These are phyloP conservation scores for Pyrrhoderma lamaoense DNA, from an alignment of 1,284 basidiomycete genomes.

Conservation along the genomic window DNA sequence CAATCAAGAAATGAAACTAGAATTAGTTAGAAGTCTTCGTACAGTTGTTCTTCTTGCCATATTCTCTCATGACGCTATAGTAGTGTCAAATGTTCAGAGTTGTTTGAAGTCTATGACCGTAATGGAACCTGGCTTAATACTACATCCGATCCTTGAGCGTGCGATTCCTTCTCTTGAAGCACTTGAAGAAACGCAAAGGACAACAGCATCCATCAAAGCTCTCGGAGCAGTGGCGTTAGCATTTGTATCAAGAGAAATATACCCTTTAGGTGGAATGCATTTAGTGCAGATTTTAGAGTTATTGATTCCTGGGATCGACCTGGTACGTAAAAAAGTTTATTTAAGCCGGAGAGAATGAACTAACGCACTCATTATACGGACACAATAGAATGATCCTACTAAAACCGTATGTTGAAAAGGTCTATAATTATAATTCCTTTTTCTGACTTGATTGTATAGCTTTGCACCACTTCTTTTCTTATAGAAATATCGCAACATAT, in stretches of 20 bases:
- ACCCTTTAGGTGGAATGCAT: constrained; percentile 75
- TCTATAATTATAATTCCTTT: background rate
- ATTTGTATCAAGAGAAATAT: constrained; percentile 71
- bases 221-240: constrained; percentile 75
- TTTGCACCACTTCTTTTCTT: constrained; percentile 71
- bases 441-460: constrained; percentile 28
- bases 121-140: constrained; percentile 84
- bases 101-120: constrained; percentile 69
- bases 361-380: constrained; percentile 8
- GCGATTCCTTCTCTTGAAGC: constrained; percentile 83
- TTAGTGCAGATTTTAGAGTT: constrained; percentile 79
- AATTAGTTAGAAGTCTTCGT: constrained; percentile 78
- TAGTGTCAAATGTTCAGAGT: constrained; percentile 60
- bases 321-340: constrained; percentile 37
- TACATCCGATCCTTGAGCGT: constrained; percentile 81
- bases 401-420: constrained; percentile 62
- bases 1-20: constrained; percentile 74
- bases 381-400: constrained; percentile 70
- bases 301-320: constrained; percentile 81
- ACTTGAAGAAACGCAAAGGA: constrained; percentile 83
- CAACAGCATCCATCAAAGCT: constrained; percentile 81
- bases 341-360: background rate
- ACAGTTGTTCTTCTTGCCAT: constrained; percentile 83
- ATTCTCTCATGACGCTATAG: constrained; percentile 75
- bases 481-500: constrained; percentile 77